Conservation (phyloP, 2,329 filamentous ascomycete genomes). For the Dactylonectria estremocensis region DNA sequence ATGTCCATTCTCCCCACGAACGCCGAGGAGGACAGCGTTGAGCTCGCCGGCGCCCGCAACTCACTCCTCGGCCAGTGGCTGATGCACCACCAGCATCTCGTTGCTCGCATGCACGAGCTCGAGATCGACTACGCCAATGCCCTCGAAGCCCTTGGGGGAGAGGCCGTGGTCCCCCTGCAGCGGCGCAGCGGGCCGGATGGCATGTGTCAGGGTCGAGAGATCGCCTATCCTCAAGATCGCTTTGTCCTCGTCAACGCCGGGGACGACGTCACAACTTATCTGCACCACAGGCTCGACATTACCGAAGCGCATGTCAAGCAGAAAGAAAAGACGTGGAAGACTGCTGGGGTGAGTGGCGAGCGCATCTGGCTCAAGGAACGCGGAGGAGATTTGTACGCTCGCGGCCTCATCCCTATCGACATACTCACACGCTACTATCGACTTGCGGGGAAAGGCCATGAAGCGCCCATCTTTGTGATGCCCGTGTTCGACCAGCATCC, state of each 20-base stretch:
- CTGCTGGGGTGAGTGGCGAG: constrained; percentile 60
- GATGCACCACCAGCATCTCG: constrained; percentile 67
- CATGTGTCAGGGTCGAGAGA: constrained; percentile 64
- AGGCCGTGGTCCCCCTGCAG: constrained; percentile 66
- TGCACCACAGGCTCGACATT: constrained; percentile 65
- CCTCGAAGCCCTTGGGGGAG: constrained; percentile 64
- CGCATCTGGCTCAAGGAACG: constrained; percentile 50
- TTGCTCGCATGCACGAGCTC: constrained; percentile 70
- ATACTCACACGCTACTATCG: constrained; percentile 68
- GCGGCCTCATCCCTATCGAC: constrained; percentile 65
- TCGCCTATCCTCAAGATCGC: constrained; percentile 69
- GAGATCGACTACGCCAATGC: constrained; percentile 68
- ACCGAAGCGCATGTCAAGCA: constrained; percentile 59
- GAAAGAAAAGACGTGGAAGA: constrained; percentile 52
- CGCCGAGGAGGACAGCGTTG: constrained; percentile 48
- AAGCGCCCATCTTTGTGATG: constrained; percentile 67
- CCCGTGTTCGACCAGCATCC: constrained; percentile 66
- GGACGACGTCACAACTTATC: constrained; percentile 63
- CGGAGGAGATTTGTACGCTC: constrained; percentile 52
- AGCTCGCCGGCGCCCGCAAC: constrained; percentile 62
- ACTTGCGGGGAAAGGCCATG: constrained; percentile 58
- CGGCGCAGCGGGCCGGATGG: constrained; percentile 67
- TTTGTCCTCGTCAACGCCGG: constrained; percentile 70
- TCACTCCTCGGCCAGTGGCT: constrained; percentile 72
- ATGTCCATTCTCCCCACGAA: constrained; percentile 67